Percentiles rank a stretch among this genome's conserved stretches.
Evolutionary conservation across 2,329 filamentous ascomycete species (phyloP).

Genomic region (Metarhizium guizhouense): DNA sequence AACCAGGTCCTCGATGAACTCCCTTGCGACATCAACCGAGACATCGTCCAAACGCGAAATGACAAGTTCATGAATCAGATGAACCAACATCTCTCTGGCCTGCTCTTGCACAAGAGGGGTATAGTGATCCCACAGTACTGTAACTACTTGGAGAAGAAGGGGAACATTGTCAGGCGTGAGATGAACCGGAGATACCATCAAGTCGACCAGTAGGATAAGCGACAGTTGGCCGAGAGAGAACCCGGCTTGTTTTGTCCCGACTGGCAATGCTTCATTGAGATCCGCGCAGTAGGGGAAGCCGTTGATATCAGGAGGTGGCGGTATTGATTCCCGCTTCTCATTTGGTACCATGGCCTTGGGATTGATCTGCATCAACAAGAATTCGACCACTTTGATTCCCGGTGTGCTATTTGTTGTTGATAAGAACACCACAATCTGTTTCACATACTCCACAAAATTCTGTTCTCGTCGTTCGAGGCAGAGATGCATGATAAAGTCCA

Average conservation of each 20-base stretch:
- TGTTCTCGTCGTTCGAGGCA: slow-evolving; percentile 92
- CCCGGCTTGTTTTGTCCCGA: slow-evolving; percentile 84
- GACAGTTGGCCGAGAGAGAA: slow-evolving; percentile 91
- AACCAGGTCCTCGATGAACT: slow-evolving; percentile 77
- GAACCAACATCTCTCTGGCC: slow-evolving; percentile 93
- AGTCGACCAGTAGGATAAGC: slow-evolving; percentile 84
- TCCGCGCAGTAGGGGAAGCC: slow-evolving; percentile 86
- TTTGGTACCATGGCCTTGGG: slow-evolving; percentile 96
- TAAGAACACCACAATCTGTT: slow-evolving; percentile 94
- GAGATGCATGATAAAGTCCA: slow-evolving; percentile 92
- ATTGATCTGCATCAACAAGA: slow-evolving; percentile 80
- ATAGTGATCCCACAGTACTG: slow-evolving; percentile 96
- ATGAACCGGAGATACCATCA: slow-evolving; percentile 88
- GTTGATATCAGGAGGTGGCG: slow-evolving; percentile 62
- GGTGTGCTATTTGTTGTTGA: slow-evolving; percentile 67
- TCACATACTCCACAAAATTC: slow-evolving; percentile 96
- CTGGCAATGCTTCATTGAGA: slow-evolving; percentile 65
- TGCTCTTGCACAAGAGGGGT: slow-evolving; percentile 92
- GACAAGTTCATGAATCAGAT: slow-evolving; percentile 92
- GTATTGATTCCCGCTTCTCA: slow-evolving; percentile 63
- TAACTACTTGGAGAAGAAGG: slow-evolving; percentile 79
- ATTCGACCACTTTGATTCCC: slow-evolving; percentile 88
- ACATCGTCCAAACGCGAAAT: slow-evolving; percentile 69
- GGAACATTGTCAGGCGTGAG: slow-evolving; percentile 73
- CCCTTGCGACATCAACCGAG: slow-evolving; percentile 51